Base-by-base conservation (phyloP, 1,284 basidiomycete genomes). In the Pseudozyma hubeiensis region DNA sequence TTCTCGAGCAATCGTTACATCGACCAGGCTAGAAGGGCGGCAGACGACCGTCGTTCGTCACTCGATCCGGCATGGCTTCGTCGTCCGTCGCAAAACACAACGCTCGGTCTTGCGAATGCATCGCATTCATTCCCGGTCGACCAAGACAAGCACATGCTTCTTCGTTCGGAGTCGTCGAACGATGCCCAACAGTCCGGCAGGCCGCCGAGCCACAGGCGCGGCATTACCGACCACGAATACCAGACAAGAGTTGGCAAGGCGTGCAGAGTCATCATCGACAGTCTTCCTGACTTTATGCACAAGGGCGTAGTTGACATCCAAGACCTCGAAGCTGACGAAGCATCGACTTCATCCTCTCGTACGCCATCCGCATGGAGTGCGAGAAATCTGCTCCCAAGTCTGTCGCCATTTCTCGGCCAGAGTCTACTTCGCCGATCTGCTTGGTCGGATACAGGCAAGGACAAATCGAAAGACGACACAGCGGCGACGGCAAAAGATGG, bases 161-260 rank as follows among this genome's bases (percentile, higher is more conserved):
- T 64, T 4, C 17, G 55, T 0, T 64, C 61, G 4, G 49, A 51
- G n/a, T 34, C 57, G 19, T 33, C 49, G 13, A 31, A 17, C 19
- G 24, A 40, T 7, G 16, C 56, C 4, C 10, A 14, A 34, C n/a
- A 44, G 7, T 41, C 66, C 0, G n/a, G 37, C 1, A 16, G 14
- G 33, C 56, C 61, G 5, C 48, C 34, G 6, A 33, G 34, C 10
- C 10, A 34, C 9, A 24, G 29, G 7, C 37, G 29, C 19, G 49
- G 55, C 6, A 60, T 69, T 30, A 60, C 66, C 7, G 77, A 79
- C 30, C 75, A 77, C 37, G 78, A 79, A 46, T 79, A 79, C 31
- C 64, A 69, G 51, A 61, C 60, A 6, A 37, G 78, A n/a, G 61
- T 79, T 7, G 75, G 75, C 44, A 66, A 72, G 45, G 72, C 75